phyloP scores from a whole-genome alignment of 495 filamentous ascomycete genomes.

The Halenospora varia region DNA sequence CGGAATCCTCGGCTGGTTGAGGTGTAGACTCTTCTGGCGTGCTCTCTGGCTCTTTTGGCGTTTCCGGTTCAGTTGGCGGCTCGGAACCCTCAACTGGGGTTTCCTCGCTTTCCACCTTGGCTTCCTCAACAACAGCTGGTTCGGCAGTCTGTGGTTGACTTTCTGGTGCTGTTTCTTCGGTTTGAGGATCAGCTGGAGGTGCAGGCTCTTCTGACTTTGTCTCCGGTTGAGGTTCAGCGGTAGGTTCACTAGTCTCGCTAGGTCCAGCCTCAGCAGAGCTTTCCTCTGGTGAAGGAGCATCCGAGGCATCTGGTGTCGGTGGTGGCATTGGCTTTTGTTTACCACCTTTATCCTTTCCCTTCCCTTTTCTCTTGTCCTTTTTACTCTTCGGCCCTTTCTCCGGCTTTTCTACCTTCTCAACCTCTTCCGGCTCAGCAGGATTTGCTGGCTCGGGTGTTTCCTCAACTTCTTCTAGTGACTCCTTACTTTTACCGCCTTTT shows the following conservation, averaged over 20 bases:
- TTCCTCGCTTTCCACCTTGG: no score
- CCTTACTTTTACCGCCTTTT: slow-evolving; percentile 4
- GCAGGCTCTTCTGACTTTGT: background rate
- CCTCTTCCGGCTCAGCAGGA: background rate
- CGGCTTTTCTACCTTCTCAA: slow-evolving; percentile 2
- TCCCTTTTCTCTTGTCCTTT: slow-evolving; percentile 6
- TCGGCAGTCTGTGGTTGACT: no score
- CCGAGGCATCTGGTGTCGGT: background rate
- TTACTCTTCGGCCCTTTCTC: background rate
- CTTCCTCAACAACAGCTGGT: no score
- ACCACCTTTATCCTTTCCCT: background rate
- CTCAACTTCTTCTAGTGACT: slow-evolving; percentile 2
- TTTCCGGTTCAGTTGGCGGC: no score
- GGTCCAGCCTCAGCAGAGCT: slow-evolving; percentile 11
- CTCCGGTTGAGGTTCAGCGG: background rate
- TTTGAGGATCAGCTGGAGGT: background rate
- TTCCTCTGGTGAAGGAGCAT: slow-evolving; percentile 5
- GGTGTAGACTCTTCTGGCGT: no score
- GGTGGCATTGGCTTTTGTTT: background rate
- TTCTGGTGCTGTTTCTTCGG: no score
- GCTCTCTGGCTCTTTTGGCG: no score
- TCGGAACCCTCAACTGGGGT: no score
- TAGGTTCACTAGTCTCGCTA: background rate
- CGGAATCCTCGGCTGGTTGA: no score
- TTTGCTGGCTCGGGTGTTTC: slow-evolving; percentile 2